phyloP scores from a whole-genome alignment of 2,329 filamentous ascomycete genomes.

The Apiospora kogelbergensis region DNA sequence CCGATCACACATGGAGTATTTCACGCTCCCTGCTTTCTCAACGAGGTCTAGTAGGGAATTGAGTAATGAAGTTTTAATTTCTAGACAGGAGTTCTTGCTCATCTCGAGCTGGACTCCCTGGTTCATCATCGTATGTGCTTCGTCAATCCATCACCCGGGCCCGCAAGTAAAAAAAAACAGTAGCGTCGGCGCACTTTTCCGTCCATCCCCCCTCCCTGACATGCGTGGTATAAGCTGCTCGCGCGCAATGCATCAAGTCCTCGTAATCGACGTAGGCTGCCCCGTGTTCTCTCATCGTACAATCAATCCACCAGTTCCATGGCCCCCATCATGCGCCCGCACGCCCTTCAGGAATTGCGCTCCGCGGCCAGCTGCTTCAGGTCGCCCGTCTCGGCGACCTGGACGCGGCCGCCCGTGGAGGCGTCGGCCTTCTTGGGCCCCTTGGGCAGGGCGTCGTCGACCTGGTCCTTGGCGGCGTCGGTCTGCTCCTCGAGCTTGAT shows the following conservation, averaged over 20 bases:
- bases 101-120: not conserved
- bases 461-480: conserved; percentile 29
- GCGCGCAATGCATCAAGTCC: too few relatives aligned
- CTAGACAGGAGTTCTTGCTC: not conserved
- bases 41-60: too few relatives aligned
- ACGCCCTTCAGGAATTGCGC: not conserved
- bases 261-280: not conserved
- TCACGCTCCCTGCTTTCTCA: too few relatives aligned
- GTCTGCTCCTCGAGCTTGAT: conserved; percentile 19
- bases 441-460: conserved; percentile 28
- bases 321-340: too few relatives aligned
- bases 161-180: not conserved
- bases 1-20: too few relatives aligned
- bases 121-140: not conserved
- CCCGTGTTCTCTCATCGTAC: not conserved
- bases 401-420: conserved; percentile 26
- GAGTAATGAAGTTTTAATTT: not conserved
- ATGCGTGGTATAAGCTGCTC: too few relatives aligned
- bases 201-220: not conserved
- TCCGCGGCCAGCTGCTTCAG: conserved; percentile 30
- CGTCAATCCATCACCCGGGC: not conserved
- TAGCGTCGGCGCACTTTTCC: not conserved
- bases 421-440: conserved; percentile 31
- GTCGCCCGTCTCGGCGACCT: conserved; percentile 32
- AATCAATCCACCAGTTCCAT: too few relatives aligned